A percentile compares a stretch with the other conserved stretches of the same genome.
phyloP scores from a whole-genome alignment of 1,284 basidiomycete species.

The Mixia osmundae region DNA sequence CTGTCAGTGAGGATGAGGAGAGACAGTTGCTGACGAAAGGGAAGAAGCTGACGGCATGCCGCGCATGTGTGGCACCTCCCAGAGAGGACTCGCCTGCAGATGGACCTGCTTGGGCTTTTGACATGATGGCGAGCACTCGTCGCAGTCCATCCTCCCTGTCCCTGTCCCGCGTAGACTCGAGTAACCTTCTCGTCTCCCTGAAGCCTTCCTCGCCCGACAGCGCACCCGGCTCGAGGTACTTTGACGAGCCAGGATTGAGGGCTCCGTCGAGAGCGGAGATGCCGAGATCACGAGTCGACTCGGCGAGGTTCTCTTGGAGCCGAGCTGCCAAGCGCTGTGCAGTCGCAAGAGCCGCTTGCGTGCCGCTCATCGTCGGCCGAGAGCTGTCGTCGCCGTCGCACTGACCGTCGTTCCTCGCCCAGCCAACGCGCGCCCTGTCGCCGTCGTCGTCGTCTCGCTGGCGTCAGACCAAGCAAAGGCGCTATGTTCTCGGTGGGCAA shows the following conservation, averaged over 20 bases:
- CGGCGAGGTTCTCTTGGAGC: constrained; percentile 9
- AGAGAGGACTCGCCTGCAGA: neutral
- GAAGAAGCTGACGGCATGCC: constrained; percentile 76
- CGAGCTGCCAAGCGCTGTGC: constrained; percentile 5
- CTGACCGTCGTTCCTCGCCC: too few relatives aligned
- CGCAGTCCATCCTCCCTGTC: constrained; percentile 88
- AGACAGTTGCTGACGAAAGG: constrained; percentile 88
- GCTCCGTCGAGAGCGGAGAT: constrained; percentile 7
- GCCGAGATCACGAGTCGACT: constrained; percentile 8
- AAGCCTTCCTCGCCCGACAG: constrained; percentile 17
- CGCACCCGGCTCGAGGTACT: constrained; percentile 16
- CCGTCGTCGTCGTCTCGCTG: too few relatives aligned
- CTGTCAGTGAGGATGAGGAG: constrained; percentile 56
- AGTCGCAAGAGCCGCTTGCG: too few relatives aligned
- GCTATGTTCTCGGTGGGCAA: too few relatives aligned
- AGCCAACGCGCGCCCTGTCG: too few relatives aligned
- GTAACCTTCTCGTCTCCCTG: constrained; percentile 53
- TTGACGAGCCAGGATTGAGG: constrained; percentile 9
- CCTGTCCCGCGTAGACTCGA: constrained; percentile 60
- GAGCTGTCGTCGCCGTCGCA: too few relatives aligned
- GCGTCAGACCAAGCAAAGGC: too few relatives aligned
- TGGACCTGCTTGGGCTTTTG: constrained; percentile 1
- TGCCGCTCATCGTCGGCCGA: too few relatives aligned
- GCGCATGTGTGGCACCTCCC: constrained; percentile 22
- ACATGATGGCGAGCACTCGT: constrained; percentile 52